Percentiles rank a stretch among this genome's conserved stretches.
Conservation (phyloP, 768 basidiomycete species). For the Termitomyces bulborhizus region DNA sequence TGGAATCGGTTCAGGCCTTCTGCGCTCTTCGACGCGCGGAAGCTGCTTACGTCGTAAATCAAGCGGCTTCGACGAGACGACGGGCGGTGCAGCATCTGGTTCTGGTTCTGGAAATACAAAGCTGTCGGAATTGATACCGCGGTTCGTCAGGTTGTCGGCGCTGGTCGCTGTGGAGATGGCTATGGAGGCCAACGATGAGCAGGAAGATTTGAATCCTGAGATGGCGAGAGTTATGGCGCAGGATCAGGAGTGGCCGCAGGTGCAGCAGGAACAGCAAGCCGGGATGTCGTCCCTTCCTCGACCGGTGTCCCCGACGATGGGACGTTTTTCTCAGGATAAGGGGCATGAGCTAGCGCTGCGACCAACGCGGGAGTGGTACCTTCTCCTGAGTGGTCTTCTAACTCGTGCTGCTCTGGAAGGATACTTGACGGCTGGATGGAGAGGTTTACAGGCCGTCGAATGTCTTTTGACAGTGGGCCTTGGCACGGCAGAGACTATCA, state of each 20-base stretch:
- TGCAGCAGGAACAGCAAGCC: conserved; percentile 6
- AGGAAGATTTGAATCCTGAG: conserved; percentile 25
- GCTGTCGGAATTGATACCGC: conserved; percentile 56
- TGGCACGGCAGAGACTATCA: conserved; percentile 29
- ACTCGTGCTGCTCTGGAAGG: conserved; percentile 85
- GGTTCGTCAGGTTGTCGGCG: conserved; percentile 74
- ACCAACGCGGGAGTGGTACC: conserved; percentile 78
- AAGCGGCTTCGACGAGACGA: conserved; percentile 14
- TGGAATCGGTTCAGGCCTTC: conserved; percentile 67
- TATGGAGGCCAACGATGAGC: conserved; percentile 58
- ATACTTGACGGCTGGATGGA: conserved; percentile 79
- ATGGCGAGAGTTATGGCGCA: conserved; percentile 21
- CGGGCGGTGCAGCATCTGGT: conserved; percentile 26
- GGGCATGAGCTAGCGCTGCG: conserved; percentile 46
- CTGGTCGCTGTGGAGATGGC: conserved; percentile 74
- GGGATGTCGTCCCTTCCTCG: conserved; percentile 10
- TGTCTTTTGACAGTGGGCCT: conserved; percentile 70
- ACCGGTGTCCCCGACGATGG: conserved; percentile 12
- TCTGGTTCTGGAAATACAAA: conserved; percentile 49
- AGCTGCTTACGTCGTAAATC: conserved; percentile 52
- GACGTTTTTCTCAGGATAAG: conserved; percentile 19
- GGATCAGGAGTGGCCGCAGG: conserved; percentile 13
- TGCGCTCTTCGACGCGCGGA: conserved; percentile 48
- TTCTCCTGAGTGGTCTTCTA: conserved; percentile 67
- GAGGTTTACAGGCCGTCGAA: conserved; percentile 61